Conservation (phyloP, 768 basidiomycete species). For the Phylloporus sp. region DNA sequence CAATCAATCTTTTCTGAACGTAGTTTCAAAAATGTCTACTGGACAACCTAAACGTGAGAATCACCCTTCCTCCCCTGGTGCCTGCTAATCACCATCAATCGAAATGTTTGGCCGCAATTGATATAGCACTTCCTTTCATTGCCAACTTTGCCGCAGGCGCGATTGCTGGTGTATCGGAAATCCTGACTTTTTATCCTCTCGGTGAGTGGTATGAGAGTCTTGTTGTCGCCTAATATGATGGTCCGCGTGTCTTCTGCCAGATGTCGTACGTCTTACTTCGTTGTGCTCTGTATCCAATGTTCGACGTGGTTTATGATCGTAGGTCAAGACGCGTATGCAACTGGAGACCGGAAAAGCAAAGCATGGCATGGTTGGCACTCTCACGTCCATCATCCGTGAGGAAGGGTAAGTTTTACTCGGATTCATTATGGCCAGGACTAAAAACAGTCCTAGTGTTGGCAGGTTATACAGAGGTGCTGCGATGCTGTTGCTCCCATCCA, state of each 20-base stretch:
- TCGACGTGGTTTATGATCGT: conserved; percentile 8
- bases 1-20: neutral
- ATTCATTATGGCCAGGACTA: neutral
- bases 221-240: neutral
- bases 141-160: conserved; percentile 95
- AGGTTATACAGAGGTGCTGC: conserved; percentile 79
- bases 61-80: neutral
- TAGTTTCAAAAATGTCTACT: conserved; percentile 19
- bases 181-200: conserved; percentile 83
- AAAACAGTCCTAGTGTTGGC: conserved; percentile 46
- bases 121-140: conserved; percentile 70
- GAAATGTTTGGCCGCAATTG: conserved; percentile 6
- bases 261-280: conserved; percentile 65
- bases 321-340: conserved; percentile 99
- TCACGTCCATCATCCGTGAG: conserved; percentile 75
- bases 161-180: conserved; percentile 87
- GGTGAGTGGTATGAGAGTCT: conserved; percentile 44
- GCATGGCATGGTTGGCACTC: conserved; percentile 76
- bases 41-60: conserved; percentile 32
- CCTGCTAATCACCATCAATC: neutral
- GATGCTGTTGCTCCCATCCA: neutral
- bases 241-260: conserved; percentile 34
- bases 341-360: conserved; percentile 79
- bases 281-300: neutral
- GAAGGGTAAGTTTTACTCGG: conserved; percentile 67